Percentiles rank a stretch among this genome's conserved stretches.
These are phyloP conservation scores for Cytospora piceicola DNA, from an alignment of 2,329 filamentous ascomycete species.

Conservation along the genomic window DNA sequence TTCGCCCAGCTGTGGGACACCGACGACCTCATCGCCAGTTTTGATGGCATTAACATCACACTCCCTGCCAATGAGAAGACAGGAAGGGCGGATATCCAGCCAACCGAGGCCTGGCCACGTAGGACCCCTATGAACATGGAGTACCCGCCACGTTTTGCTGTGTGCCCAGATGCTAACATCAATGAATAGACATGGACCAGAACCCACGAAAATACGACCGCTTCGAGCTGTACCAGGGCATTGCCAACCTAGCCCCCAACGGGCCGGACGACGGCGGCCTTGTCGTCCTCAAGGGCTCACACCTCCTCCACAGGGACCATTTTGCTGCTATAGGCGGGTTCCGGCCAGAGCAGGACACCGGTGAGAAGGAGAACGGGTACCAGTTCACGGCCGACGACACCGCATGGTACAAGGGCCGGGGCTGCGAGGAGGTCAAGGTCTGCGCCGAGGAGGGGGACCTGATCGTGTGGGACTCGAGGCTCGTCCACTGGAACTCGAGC, in stretches of 20 bases:
- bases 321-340: slow-evolving; percentile 17
- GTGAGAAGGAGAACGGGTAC: slow-evolving; percentile 22
- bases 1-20: slow-evolving; percentile 25
- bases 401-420: slow-evolving; percentile 15
- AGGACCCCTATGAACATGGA: background rate
- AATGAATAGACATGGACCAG: slow-evolving; percentile 23
- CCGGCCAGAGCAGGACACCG: slow-evolving; percentile 14
- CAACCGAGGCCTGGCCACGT: slow-evolving; percentile 22
- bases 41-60: slow-evolving; percentile 27
- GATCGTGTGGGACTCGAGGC: slow-evolving; percentile 25
- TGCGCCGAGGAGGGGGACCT: slow-evolving; percentile 25
- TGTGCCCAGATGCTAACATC: background rate
- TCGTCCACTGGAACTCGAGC: slow-evolving; percentile 26
- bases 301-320: slow-evolving; percentile 19
- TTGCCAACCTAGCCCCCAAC: slow-evolving; percentile 23
- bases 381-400: slow-evolving; percentile 14
- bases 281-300: slow-evolving; percentile 22
- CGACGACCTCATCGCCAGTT: slow-evolving; percentile 26
- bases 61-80: slow-evolving; percentile 21
- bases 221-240: slow-evolving; percentile 28
- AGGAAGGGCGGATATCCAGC: slow-evolving; percentile 23
- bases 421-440: slow-evolving; percentile 26
- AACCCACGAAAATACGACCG: slow-evolving; percentile 21
- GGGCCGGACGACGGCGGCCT: slow-evolving; percentile 25
- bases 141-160: background rate